phyloP scores from a whole-genome alignment of 1,139 yeast genomes.

The Petasospora fabianii region DNA sequence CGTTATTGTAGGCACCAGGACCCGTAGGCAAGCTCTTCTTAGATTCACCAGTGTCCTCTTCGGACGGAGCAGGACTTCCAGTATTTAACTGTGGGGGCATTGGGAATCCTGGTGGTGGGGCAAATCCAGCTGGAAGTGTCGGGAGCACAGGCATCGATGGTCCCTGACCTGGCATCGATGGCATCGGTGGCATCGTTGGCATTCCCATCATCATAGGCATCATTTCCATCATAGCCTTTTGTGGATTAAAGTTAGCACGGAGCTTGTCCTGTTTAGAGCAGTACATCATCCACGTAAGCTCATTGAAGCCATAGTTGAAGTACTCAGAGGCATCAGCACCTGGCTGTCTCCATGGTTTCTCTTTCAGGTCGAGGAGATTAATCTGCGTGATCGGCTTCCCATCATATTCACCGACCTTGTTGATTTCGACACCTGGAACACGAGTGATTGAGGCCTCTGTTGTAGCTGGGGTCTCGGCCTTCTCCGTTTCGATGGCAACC shows the following conservation, averaged over 20 bases:
- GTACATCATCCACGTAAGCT: slow-evolving; percentile 92
- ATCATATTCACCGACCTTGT: slow-evolving; percentile 73
- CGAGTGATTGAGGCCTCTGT: slow-evolving; percentile 28
- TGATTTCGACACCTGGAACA: slow-evolving; percentile 59
- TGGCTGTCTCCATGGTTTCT: slow-evolving; percentile 97
- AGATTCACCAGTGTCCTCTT: background rate
- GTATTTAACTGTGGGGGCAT: slow-evolving; percentile 4
- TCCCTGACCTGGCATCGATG: slow-evolving; percentile 12
- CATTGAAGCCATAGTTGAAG: slow-evolving; percentile 95
- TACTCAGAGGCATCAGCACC: slow-evolving; percentile 94
- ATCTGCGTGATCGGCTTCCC: slow-evolving; percentile 83
- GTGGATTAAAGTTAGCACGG: slow-evolving; percentile 72
- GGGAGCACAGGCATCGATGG: slow-evolving; percentile 25
- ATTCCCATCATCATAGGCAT: slow-evolving; percentile 30
- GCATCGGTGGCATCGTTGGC: slow-evolving; percentile 24
- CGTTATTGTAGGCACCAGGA: background rate
- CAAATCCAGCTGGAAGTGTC: slow-evolving; percentile 5
- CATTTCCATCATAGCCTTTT: slow-evolving; percentile 41
- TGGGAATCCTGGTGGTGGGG: slow-evolving; percentile 11
- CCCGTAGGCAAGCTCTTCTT: background rate
- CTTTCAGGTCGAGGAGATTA: slow-evolving; percentile 78
- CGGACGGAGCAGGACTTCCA: background rate
- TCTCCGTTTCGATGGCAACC: slow-evolving; percentile 17
- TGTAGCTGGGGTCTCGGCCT: slow-evolving; percentile 29
- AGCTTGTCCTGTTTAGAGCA: slow-evolving; percentile 83